Evolutionary conservation across 2,329 filamentous ascomycete genomes (phyloP).

Genomic region (Aspergillus persii): DNA sequence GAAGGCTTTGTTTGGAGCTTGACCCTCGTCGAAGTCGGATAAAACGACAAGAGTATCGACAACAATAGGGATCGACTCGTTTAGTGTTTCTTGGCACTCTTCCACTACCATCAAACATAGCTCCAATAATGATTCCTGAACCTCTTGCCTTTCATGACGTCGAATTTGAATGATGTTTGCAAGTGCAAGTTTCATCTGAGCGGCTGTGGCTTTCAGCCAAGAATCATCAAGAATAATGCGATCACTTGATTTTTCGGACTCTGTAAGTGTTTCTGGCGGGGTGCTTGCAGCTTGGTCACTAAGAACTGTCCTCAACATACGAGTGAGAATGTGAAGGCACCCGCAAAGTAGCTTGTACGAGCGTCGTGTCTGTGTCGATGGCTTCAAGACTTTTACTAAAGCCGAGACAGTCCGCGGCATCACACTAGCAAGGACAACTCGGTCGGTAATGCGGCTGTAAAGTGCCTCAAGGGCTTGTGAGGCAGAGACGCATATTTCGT

Average conservation of each 20-base stretch:
- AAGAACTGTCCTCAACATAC: slow-evolving; percentile 46
- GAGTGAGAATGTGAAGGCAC: slow-evolving; percentile 58
- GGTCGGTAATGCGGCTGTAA: slow-evolving; percentile 64
- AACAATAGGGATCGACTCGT: slow-evolving; percentile 66
- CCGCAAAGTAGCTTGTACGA: slow-evolving; percentile 63
- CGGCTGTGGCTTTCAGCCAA: slow-evolving; percentile 78
- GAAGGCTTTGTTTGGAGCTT: slow-evolving; percentile 35
- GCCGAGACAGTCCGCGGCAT: slow-evolving; percentile 84
- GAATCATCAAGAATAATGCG: slow-evolving; percentile 45
- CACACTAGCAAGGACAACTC: slow-evolving; percentile 76
- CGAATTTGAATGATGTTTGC: slow-evolving; percentile 74
- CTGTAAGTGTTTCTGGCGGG: slow-evolving; percentile 18
- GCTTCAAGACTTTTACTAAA: slow-evolving; percentile 71
- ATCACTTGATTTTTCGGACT: slow-evolving; percentile 30
- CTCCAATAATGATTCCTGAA: slow-evolving; percentile 64
- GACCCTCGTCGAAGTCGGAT: slow-evolving; percentile 50
- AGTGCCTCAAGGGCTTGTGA: slow-evolving; percentile 63
- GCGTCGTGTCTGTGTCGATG: slow-evolving; percentile 60
- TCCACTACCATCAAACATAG: slow-evolving; percentile 75
- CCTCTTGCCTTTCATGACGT: slow-evolving; percentile 65
- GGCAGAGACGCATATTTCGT: slow-evolving; percentile 69
- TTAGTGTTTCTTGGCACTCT: slow-evolving; percentile 71
- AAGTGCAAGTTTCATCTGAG: slow-evolving; percentile 80
- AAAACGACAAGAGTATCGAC: slow-evolving; percentile 79
- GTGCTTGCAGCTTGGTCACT: slow-evolving; percentile 40